Evolutionary conservation across 805 yeast genomes (phyloP), one percentile per base, ranked within the genome.

Genomic region (Ogataea corticis): DNA sequence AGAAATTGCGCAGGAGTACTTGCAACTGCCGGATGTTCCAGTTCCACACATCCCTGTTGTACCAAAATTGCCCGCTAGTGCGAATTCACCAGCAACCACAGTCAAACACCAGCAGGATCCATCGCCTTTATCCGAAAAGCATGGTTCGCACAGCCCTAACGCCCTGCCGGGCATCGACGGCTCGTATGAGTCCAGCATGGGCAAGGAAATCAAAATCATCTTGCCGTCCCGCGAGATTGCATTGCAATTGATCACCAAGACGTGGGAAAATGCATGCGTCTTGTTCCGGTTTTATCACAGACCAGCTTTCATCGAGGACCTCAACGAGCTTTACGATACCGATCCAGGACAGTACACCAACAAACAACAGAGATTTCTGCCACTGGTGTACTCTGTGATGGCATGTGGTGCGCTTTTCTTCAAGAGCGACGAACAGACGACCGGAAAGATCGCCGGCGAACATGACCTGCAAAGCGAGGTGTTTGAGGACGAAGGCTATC

Each of bases 191-290:
- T 65, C 71, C 4, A 62, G 56, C 30, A 48, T 63, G 48, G 70
- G 73, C 19, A 64, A 70, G 43, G 90, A 83, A 55, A 74, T 85
- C 52, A 80, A 75, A 50, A 75, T 84, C 49, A 79, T 85, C 7
- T 67, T 90, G 30, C 97, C 97, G 0, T 79, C 91, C 1, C 82
- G 85, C 57, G 83, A 80, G 28, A 76, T 77, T 19, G 92, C 96
- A 0, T 63, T 87, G 30, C 79, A 79, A 52, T 71, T 89, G 49
- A 82, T 90, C 17, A 79, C 80, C 48, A 79, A 83, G 36, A 85
- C 91, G 1, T 90, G 96, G 95, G 80, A 82, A 50, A 81, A 83
- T 54, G 95, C 96, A 0, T 88, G 96, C 65, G 89, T 88, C 4
- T 69, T 90, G 42, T 87, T 89, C 61, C 72, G 96, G 45, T 89